phyloP scores from a whole-genome alignment of 1,139 yeast species.

The Yamadazyma aaseri region DNA sequence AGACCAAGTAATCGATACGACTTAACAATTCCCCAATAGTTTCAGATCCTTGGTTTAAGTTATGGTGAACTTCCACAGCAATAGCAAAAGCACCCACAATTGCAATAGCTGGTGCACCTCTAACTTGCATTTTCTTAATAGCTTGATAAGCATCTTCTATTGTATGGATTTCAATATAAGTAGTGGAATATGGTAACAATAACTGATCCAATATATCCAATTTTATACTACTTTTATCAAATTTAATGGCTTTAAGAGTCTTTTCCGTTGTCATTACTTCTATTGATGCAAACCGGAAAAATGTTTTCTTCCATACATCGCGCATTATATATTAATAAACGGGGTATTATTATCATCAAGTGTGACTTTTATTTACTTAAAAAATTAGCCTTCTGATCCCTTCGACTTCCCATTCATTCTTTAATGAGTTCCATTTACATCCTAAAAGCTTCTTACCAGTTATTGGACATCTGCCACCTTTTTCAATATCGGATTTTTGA shows the following conservation, averaged over 20 bases:
- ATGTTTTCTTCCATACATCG: no score
- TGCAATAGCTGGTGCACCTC: constrained; percentile 99
- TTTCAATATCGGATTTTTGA: constrained; percentile 20
- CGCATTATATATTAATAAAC: no score
- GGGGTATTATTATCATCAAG: neutral
- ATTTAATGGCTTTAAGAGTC: constrained; percentile 68
- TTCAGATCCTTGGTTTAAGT: constrained; percentile 17
- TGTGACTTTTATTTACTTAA: constrained; percentile 19
- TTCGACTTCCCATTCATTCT: constrained; percentile 66
- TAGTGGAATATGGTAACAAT: constrained; percentile 73
- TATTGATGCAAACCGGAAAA: no score
- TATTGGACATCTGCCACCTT: constrained; percentile 83
- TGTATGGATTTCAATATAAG: constrained; percentile 57
- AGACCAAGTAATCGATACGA: constrained; percentile 63
- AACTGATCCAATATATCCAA: constrained; percentile 79
- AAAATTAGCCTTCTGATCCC: constrained; percentile 74
- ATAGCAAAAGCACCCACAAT: constrained; percentile 87
- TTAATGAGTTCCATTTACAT: constrained; percentile 60
- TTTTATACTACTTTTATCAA: constrained; percentile 44
- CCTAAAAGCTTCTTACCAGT: constrained; percentile 74
- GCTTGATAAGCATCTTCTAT: constrained; percentile 77
- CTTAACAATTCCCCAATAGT: constrained; percentile 31
- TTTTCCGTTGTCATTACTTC: constrained; percentile 4
- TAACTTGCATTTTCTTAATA: constrained; percentile 86
- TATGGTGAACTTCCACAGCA: constrained; percentile 59